Base-by-base conservation (phyloP, 495 filamentous ascomycete genomes). In the Aspergillus heteromorphus region DNA sequence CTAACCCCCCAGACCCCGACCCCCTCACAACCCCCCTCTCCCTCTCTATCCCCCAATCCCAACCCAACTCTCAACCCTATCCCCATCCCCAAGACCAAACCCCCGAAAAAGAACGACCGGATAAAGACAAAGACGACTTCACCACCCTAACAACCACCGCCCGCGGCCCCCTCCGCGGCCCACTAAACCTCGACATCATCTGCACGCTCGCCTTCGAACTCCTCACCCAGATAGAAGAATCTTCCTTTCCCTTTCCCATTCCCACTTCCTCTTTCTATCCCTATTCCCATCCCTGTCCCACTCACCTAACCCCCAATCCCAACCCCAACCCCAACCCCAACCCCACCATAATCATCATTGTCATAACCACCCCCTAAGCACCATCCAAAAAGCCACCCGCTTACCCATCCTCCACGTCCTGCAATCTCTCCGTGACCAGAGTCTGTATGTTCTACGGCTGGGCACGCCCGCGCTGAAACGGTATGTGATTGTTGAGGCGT, bases 161-260 rank as follows among this genome's bases (percentile, higher is more conserved):
- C 4, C 49, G 42, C 2, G 58, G 54, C 31, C 43, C 57, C 16
- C 59, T 67, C 54, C 62, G 64, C 43, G 62, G 61, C 1, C 52
- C 62, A 7, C 52, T 67, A 0, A 54, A 55, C 16, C 48, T 67
- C 3, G 65, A 65, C 38, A 54, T 65, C 19, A 59, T 63, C 11
- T 54, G 59, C 6, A 41, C 51, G 17, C 49, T 65, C 3, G 62
- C 59, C 2, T 48, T 65, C 2, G 62, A 67, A 45, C 38, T 63
- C 14, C 30, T 60, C 20, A 64, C 60, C 25, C 64, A 67, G 48
- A 25, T 64, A 10, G 64, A 62, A 42, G 61, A 67, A 36, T 52
- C 54, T 17, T n/a, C n/a, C n/a, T n/a, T n/a, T n/a, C n/a, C n/a
- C n/a, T n/a, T n/a, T n/a, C n/a, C n/a, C n/a, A n/a, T n/a, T n/a